These are phyloP conservation scores for Physcomitrellopsis africana DNA, from an alignment of 225 moss, liverwort and hornwort species.

Conservation along the genomic window DNA sequence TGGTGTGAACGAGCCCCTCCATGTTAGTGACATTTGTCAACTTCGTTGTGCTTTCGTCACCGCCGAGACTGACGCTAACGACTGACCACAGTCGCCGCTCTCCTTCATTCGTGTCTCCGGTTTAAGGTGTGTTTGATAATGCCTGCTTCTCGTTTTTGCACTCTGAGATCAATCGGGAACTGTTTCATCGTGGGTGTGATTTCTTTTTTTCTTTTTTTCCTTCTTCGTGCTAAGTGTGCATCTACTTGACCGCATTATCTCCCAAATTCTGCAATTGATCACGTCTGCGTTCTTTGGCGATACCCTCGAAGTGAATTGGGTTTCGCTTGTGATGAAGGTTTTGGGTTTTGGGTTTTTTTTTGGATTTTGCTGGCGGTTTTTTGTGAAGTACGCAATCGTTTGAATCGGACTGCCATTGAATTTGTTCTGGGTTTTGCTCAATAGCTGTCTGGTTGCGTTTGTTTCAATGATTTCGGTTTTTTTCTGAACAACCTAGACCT, in stretches of 20 bases:
- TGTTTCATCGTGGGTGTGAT: not conserved
- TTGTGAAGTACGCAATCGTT: not conserved
- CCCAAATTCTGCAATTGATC: not conserved
- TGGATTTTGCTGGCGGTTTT: too few species aligned
- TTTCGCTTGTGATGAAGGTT: not conserved
- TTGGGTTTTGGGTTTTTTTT: conserved; percentile 29
- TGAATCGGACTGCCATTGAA: not conserved
- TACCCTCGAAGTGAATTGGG: too few species aligned
- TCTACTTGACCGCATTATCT: not conserved
- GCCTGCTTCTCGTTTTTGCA: not conserved
- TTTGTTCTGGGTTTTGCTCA: not conserved
- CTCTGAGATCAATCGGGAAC: not conserved
- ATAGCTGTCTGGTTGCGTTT: not conserved
- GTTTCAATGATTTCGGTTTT: not conserved
- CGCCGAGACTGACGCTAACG: too few species aligned
- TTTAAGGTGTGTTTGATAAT: too few species aligned
- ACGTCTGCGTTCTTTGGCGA: not conserved
- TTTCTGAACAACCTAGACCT: not conserved
- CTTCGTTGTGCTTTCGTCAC: too few species aligned
- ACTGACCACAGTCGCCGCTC: too few species aligned
- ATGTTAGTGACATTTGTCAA: too few species aligned
- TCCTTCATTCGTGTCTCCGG: too few species aligned
- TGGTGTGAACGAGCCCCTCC: too few species aligned
- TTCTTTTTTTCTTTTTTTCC: not conserved
- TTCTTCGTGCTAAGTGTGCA: not conserved